Conservation (phyloP, 73 alveolate species). For the Tetrahymena borealis region DNA sequence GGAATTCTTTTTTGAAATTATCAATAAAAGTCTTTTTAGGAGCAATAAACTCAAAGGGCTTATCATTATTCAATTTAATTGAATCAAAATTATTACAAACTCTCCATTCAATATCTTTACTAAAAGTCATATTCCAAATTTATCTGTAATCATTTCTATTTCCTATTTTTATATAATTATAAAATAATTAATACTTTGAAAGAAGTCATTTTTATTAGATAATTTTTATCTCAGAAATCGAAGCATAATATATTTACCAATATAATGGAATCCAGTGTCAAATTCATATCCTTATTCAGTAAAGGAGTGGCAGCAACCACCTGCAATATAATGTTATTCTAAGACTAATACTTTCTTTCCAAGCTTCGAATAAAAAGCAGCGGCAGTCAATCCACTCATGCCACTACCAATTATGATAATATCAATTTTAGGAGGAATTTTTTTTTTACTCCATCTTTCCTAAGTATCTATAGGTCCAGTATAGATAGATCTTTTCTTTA, state of each 20-base stretch:
- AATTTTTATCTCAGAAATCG: not conserved
- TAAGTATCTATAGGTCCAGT: not conserved
- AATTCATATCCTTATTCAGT: not conserved
- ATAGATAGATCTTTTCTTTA: not conserved
- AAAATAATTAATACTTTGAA: no score
- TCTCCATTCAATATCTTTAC: not conserved
- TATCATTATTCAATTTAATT: not conserved
- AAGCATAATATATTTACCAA: not conserved
- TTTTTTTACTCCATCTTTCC: not conserved
- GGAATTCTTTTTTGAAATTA: not conserved
- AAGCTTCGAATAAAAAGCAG: not conserved
- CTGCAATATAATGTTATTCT: constrained; percentile 12
- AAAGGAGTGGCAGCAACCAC: not conserved
- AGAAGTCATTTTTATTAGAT: no score
- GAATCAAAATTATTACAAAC: not conserved
- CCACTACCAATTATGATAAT: constrained; percentile 10
- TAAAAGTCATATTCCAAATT: not conserved
- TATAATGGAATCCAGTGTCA: constrained; percentile 11
- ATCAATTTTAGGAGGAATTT: constrained; percentile 3
- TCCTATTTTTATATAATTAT: no score
- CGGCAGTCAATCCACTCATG: constrained; percentile 2
- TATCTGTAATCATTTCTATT: not conserved
- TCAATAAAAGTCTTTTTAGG: not conserved
- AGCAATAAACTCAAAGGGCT: not conserved
- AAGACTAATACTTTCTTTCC: constrained; percentile 3